A percentile compares a stretch with the other conserved stretches of the same genome.
Conservation (phyloP, 371 early-diverging fungal genomes). For the Smittium culicis region DNA sequence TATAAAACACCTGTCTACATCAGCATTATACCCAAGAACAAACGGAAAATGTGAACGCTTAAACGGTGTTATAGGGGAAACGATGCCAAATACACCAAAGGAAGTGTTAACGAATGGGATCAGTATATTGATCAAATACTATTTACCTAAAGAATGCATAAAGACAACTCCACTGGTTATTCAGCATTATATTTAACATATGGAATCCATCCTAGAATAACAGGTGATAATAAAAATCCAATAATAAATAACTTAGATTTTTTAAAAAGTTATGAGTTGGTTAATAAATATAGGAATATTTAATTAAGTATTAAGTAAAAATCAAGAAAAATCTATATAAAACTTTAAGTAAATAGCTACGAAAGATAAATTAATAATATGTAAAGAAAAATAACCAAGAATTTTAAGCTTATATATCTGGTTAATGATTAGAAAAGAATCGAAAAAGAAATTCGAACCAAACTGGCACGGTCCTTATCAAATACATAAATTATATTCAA, state of each 20-base stretch:
- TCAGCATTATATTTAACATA: background rate
- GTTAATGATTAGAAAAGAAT: background rate
- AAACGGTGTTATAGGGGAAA: conserved; percentile 14
- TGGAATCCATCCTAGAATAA: background rate
- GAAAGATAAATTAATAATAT: no score
- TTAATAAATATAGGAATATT: no score
- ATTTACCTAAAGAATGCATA: background rate
- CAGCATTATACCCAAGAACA: conserved; percentile 24
- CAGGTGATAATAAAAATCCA: background rate
- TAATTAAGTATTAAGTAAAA: no score
- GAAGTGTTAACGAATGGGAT: conserved; percentile 14
- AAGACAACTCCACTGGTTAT: background rate
- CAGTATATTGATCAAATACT: conserved; percentile 10
- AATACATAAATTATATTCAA: no score
- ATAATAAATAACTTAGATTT: background rate
- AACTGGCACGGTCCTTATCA: conserved; percentile 1
- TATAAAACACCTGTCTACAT: conserved; percentile 13
- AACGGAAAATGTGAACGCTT: conserved; percentile 23
- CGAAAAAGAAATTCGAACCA: conserved; percentile 7
- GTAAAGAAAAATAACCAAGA: no score
- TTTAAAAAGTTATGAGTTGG: no score
- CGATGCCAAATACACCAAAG: background rate
- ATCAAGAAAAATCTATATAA: no score
- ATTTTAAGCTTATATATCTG: no score
- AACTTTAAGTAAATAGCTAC: no score